These are phyloP conservation scores for Bromus sterilis DNA, from an alignment of 176 grass and related monocot species.

Conservation along the genomic window DNA sequence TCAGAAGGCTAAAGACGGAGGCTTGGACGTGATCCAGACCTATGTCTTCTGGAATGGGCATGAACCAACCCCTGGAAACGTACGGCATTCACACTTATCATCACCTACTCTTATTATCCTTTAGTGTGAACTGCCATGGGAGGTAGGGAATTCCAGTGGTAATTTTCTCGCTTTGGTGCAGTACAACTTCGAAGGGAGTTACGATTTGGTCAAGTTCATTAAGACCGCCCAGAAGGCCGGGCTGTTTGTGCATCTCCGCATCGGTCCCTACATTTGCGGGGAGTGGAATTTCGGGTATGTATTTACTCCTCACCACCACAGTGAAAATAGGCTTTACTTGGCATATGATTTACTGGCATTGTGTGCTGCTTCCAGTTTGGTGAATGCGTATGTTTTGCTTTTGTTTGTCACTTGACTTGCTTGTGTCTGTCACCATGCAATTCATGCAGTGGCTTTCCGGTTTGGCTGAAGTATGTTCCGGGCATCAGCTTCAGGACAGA, in stretches of 20 bases:
- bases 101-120: neutral
- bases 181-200: slow-evolving; percentile 97
- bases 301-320: slow-evolving; percentile 4
- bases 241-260: slow-evolving; percentile 89
- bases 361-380: neutral
- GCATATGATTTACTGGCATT: neutral
- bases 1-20: slow-evolving; percentile 96
- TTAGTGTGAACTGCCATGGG: slow-evolving; percentile 3
- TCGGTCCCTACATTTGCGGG: slow-evolving; percentile 95
- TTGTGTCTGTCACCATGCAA: neutral
- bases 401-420: neutral
- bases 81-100: slow-evolving; percentile 14
- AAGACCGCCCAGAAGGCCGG: slow-evolving; percentile 84
- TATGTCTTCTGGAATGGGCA: slow-evolving; percentile 99
- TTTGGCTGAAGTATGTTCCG: slow-evolving; percentile 98
- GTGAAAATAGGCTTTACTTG: neutral
- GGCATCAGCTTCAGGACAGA: slow-evolving; percentile 99
- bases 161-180: slow-evolving; percentile 39
- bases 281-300: slow-evolving; percentile 97
- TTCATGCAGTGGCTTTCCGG: slow-evolving; percentile 81
- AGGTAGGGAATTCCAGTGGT: neutral
- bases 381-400: slow-evolving; percentile 11
- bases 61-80: slow-evolving; percentile 84
- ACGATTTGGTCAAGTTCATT: slow-evolving; percentile 96
- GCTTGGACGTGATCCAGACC: slow-evolving; percentile 93